Conservation (phyloP, 108 stramenopile genomes). For the Conticribra weissflogii region DNA sequence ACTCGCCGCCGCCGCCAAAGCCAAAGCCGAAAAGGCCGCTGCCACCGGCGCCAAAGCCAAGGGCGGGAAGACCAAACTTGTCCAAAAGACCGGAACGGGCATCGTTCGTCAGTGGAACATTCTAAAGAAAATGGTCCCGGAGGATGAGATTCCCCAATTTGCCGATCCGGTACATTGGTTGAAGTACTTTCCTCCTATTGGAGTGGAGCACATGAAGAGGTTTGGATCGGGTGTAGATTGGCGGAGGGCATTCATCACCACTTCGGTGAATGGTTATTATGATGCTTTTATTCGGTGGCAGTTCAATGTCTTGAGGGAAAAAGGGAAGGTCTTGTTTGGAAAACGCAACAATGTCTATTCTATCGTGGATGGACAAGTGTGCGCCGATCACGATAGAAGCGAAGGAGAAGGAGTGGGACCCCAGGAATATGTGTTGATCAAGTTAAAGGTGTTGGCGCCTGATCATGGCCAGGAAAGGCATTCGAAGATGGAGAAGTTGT, state of each 20-base stretch:
- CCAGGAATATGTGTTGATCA: conserved; percentile 98
- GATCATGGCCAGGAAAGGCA: conserved; percentile 80
- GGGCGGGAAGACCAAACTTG: conserved; percentile 87
- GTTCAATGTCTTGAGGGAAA: conserved; percentile 85
- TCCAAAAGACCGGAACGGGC: conserved; percentile 92
- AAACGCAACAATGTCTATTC: conserved; percentile 97
- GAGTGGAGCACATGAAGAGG: conserved; percentile 86
- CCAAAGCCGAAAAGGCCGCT: conserved; percentile 55
- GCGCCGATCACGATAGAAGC: conserved; percentile 98
- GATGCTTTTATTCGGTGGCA: conserved; percentile 98
- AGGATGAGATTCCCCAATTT: conserved; percentile 83
- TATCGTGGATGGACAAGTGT: conserved; percentile 96
- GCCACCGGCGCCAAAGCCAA: conserved; percentile 83
- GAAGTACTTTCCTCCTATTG: conserved; percentile 95
- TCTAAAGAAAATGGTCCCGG: conserved; percentile 84
- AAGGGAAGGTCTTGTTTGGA: conserved; percentile 90
- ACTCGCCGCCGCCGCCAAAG: conserved; percentile 63
- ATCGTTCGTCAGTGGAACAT: conserved; percentile 97
- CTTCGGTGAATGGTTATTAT: conserved; percentile 95
- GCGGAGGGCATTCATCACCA: conserved; percentile 98
- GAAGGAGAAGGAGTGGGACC: conserved; percentile 97
- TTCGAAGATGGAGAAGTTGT: conserved; percentile 64
- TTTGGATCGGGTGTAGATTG: conserved; percentile 97
- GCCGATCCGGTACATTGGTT: conserved; percentile 96
- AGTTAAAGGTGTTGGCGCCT: conserved; percentile 88